Conservation (phyloP, 805 yeast species). For the Saccharomycopsis microspora region DNA sequence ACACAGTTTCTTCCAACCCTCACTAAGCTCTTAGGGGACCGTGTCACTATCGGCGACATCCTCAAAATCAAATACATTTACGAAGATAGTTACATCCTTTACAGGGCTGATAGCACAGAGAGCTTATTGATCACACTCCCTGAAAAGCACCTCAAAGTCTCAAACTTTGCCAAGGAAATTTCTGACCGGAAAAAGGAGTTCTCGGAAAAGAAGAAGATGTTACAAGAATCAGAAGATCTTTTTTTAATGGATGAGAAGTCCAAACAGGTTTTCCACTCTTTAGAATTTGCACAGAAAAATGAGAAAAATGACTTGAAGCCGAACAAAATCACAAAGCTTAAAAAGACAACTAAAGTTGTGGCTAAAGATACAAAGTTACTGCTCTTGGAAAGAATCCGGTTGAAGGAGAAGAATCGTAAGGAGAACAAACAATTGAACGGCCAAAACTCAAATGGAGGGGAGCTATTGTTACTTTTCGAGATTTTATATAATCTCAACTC, state of each 20-base stretch:
- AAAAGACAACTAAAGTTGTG: not conserved
- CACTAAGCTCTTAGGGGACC: not conserved
- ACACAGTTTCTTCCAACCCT: conserved; percentile 5
- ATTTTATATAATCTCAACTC: conserved; percentile 7
- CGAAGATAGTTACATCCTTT: conserved; percentile 5
- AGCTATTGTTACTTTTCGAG: conserved; percentile 4
- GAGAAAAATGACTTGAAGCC: not conserved
- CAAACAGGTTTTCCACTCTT: not conserved
- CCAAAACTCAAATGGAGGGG: not conserved
- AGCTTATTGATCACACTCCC: conserved; percentile 2
- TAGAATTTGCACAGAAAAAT: not conserved
- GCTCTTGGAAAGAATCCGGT: conserved; percentile 8
- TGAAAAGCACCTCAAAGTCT: not conserved
- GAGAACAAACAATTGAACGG: not conserved
- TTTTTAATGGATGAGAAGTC: not conserved
- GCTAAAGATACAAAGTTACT: not conserved
- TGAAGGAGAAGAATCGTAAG: conserved; percentile 5
- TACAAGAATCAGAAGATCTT: not conserved
- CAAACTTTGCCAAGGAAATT: conserved; percentile 1
- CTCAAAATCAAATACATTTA: conserved; percentile 5
- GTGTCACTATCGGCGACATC: conserved; percentile 3
- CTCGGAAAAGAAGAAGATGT: not conserved
- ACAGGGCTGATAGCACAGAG: not conserved
- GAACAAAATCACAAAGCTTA: not conserved
- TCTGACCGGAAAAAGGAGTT: not conserved